Evolutionary conservation across 192 early-diverging fungal genomes (phyloP).

Genomic region (Geranomyces michiganensis): DNA sequence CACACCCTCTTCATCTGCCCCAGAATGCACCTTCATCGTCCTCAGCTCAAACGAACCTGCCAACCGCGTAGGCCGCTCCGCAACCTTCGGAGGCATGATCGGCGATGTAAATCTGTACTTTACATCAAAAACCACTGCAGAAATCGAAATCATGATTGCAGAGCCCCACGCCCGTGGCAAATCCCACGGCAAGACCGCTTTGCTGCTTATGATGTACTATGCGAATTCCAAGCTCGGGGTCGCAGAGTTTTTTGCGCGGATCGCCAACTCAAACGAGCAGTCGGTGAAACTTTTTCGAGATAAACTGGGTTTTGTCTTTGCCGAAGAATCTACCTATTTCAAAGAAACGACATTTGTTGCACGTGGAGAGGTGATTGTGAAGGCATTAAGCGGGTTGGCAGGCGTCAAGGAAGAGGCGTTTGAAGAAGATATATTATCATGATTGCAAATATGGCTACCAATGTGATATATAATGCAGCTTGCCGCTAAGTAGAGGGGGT

Average conservation of each 20-base stretch:
- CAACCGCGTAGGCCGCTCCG: slow-evolving; percentile 29
- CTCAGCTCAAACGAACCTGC: slow-evolving; percentile 14
- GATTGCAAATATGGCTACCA: too few species aligned
- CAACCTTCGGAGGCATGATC: slow-evolving; percentile 68
- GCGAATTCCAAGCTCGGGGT: slow-evolving; percentile 51
- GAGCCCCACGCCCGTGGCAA: slow-evolving; percentile 47
- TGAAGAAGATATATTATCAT: too few species aligned
- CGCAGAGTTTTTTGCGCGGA: slow-evolving; percentile 64
- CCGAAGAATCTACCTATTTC: slow-evolving; percentile 60
- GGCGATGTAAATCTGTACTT: slow-evolving; percentile 94
- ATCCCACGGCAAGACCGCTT: slow-evolving; percentile 57
- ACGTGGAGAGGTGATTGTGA: neutral
- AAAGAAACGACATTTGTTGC: slow-evolving; percentile 68
- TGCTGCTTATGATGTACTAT: slow-evolving; percentile 70
- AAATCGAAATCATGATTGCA: slow-evolving; percentile 96
- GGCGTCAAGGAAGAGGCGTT: too few species aligned
- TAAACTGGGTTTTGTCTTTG: slow-evolving; percentile 61
- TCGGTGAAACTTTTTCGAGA: slow-evolving; percentile 62
- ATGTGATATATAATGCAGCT: too few species aligned
- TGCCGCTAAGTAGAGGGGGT: too few species aligned
- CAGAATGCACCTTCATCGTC: slow-evolving; percentile 49
- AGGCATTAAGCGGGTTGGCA: too few species aligned
- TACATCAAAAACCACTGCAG: slow-evolving; percentile 68
- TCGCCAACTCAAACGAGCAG: slow-evolving; percentile 64
- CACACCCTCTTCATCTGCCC: neutral